phyloP scores from a whole-genome alignment of 371 early-diverging fungal species.

The Blyttiomyces sp. region DNA sequence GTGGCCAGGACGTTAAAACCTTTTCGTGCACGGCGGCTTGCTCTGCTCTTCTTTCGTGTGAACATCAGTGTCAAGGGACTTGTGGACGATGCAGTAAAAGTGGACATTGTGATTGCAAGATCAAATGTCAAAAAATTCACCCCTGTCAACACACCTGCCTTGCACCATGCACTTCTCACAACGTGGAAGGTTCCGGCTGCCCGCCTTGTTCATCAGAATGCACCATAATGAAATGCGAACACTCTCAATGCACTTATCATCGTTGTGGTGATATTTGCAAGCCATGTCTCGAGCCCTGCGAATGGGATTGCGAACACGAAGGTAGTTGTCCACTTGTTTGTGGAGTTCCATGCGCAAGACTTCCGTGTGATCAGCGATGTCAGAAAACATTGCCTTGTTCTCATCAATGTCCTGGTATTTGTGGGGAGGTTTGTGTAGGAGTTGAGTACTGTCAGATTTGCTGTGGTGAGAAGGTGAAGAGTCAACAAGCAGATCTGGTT shows the following conservation, averaged over 20 bases:
- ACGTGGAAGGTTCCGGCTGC: slow-evolving; percentile 29
- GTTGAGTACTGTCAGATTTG: slow-evolving; percentile 35
- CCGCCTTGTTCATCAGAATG: slow-evolving; percentile 43
- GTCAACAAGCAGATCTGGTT: slow-evolving; percentile 35
- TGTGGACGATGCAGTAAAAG: slow-evolving; percentile 15
- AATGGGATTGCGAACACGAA: slow-evolving; percentile 47
- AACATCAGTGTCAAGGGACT: slow-evolving; percentile 26
- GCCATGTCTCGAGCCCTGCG: slow-evolving; percentile 44
- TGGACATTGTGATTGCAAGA: slow-evolving; percentile 8
- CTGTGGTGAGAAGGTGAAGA: slow-evolving; percentile 15
- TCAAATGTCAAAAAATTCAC: slow-evolving; percentile 20
- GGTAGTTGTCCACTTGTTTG: slow-evolving; percentile 45
- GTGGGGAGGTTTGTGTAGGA: slow-evolving; percentile 51
- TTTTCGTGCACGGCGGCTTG: slow-evolving; percentile 11
- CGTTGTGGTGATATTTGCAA: slow-evolving; percentile 37
- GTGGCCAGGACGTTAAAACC: background rate
- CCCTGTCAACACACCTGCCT: slow-evolving; percentile 34
- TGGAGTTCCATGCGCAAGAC: slow-evolving; percentile 52
- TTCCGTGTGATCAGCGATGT: slow-evolving; percentile 54
- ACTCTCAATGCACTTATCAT: slow-evolving; percentile 33
- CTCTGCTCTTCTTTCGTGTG: slow-evolving; percentile 24
- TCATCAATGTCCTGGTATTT: slow-evolving; percentile 48
- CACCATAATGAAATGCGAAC: slow-evolving; percentile 32
- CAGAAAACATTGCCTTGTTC: slow-evolving; percentile 41
- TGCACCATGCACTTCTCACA: slow-evolving; percentile 15